phyloP scores from a whole-genome alignment of 2,329 filamentous ascomycete species.

The Fragosphaeria purpurea region DNA sequence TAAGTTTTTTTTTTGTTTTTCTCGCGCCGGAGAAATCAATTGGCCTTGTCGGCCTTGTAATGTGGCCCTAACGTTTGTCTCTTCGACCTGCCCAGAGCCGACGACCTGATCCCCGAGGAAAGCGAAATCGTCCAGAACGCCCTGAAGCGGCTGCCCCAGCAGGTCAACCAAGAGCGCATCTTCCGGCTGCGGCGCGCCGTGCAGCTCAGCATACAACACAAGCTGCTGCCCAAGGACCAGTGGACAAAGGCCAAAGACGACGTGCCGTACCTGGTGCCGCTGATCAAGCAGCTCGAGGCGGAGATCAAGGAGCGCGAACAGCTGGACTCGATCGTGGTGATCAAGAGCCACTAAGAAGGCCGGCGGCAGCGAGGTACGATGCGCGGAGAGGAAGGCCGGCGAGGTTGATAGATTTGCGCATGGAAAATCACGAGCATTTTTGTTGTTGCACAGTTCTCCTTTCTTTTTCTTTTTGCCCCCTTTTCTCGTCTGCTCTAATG shows the following conservation, averaged over 20 bases:
- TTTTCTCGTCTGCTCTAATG: too few species aligned
- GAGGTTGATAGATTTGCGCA: not conserved
- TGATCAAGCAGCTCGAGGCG: constrained; percentile 42
- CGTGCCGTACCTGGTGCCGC: constrained; percentile 41
- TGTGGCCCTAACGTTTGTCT: not conserved
- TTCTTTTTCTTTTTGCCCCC: too few species aligned
- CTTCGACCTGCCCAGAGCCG: constrained; percentile 50
- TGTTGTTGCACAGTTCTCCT: too few species aligned
- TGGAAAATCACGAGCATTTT: too few species aligned
- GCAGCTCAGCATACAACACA: constrained; percentile 59
- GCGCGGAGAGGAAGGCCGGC: too few species aligned
- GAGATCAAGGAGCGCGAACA: constrained; percentile 39
- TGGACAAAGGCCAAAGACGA: constrained; percentile 52
- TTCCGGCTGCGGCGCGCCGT: constrained; percentile 94
- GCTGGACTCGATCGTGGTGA: constrained; percentile 39
- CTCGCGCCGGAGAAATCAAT: not conserved
- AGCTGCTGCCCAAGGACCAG: constrained; percentile 51
- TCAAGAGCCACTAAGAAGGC: constrained; percentile 34
- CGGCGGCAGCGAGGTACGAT: too few species aligned
- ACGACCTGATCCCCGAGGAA: constrained; percentile 93
- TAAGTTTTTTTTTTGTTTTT: constrained; percentile 5
- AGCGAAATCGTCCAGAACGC: constrained; percentile 76
- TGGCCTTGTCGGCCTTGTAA: not conserved
- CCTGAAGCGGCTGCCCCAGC: constrained; percentile 78
- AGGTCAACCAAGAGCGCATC: constrained; percentile 92